Percentiles rank a stretch among this genome's conserved stretches.
These are phyloP conservation scores for Ophiostoma angusticollis DNA, from an alignment of 2,329 filamentous ascomycete species.

Conservation along the genomic window DNA sequence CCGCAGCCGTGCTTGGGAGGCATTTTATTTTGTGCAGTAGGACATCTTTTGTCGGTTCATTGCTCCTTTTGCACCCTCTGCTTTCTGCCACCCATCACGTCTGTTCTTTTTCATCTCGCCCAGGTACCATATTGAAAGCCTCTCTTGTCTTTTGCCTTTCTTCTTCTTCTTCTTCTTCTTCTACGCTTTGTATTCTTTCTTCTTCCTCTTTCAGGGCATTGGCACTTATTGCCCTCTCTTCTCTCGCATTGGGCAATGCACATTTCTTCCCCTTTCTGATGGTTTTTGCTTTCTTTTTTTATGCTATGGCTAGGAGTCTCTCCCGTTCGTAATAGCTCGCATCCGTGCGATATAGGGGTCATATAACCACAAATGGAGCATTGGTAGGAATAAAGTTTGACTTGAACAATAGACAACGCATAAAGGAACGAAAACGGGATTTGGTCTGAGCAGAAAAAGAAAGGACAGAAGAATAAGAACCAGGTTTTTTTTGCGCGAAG, in stretches of 20 bases:
- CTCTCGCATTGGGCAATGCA: too few relatives aligned
- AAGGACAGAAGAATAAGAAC: not conserved
- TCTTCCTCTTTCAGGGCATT: too few relatives aligned
- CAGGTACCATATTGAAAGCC: too few relatives aligned
- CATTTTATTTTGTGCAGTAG: not conserved
- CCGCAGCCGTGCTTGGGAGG: too few relatives aligned
- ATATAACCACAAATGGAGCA: constrained; percentile 1
- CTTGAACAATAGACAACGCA: constrained; percentile 3
- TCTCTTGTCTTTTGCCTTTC: too few relatives aligned
- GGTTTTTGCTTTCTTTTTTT: not conserved
- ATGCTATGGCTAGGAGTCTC: not conserved
- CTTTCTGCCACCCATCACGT: not conserved
- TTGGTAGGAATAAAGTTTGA: constrained; percentile 2
- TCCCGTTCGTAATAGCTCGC: not conserved
- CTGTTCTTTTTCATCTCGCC: not conserved
- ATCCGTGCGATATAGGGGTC: not conserved
- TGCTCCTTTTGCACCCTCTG: constrained; percentile 1
- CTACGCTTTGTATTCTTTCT: not conserved
- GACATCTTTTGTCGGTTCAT: constrained; percentile 1
- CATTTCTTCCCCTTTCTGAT: constrained; percentile 1
- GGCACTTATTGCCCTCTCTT: too few relatives aligned
- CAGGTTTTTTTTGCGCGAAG: too few relatives aligned
- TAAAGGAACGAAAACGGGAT: too few relatives aligned
- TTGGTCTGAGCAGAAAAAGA: not conserved
- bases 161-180: not conserved